Conservation (phyloP, 495 filamentous ascomycete species). For the Symbiotaphrina buchneri region DNA sequence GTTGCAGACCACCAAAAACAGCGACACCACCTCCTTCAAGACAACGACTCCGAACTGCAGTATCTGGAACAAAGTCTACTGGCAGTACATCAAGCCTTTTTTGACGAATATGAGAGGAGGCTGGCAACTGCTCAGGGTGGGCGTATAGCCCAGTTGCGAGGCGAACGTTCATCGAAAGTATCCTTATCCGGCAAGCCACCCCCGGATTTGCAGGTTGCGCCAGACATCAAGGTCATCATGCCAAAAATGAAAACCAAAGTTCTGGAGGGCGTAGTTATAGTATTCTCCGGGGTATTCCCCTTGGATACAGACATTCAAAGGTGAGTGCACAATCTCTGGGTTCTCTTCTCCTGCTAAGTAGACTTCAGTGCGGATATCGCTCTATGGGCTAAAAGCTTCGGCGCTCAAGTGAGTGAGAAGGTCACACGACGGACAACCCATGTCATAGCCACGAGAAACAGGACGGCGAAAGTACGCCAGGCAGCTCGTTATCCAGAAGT, state of each 20-base stretch:
- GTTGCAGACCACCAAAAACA: conserved; percentile 21
- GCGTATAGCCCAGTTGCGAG: conserved; percentile 32
- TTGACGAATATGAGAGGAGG: conserved; percentile 46
- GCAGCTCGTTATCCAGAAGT: conserved; percentile 50
- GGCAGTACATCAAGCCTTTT: conserved; percentile 57
- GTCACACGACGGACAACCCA: conserved; percentile 38
- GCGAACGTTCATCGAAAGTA: conserved; percentile 24
- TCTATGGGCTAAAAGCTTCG: conserved; percentile 66
- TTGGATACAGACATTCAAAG: conserved; percentile 46
- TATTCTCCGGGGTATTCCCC: conserved; percentile 78
- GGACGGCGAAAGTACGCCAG: conserved; percentile 76
- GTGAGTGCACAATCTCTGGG: conserved; percentile 13
- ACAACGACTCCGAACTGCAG: conserved; percentile 62
- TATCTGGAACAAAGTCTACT: conserved; percentile 52
- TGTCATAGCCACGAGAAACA: conserved; percentile 46
- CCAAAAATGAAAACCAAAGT: conserved; percentile 50
- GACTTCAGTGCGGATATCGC: conserved; percentile 48
- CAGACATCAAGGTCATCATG: conserved; percentile 69
- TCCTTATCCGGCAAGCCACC: too few species aligned
- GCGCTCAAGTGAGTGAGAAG: conserved; percentile 42
- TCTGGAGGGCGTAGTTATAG: conserved; percentile 45
- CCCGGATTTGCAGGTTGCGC: conserved; percentile 44
- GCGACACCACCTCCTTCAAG: conserved; percentile 60
- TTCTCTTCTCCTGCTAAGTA: conserved; percentile 3
- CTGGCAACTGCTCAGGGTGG: conserved; percentile 27